Base-by-base conservation (phyloP, 2,329 filamentous ascomycete species). In the Massarina eburnea region DNA sequence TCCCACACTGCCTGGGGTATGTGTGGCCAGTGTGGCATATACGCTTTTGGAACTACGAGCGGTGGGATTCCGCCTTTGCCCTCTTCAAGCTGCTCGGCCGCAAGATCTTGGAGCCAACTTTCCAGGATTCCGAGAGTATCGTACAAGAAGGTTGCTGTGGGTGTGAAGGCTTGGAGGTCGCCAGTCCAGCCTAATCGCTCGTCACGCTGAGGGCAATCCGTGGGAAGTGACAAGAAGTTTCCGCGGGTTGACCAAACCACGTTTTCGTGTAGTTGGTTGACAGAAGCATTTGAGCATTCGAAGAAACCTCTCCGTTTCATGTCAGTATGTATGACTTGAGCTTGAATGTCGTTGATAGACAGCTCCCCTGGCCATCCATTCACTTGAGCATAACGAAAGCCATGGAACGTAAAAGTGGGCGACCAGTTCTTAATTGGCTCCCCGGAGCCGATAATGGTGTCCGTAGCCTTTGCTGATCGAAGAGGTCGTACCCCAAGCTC, bases 231-330 rank as follows among this genome's bases (percentile, higher is more conserved):
- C 7, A 38, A 20, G 27, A 30, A 30, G 27, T 30, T 30, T 8
- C 27, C 27, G 5, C 27, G 27, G 12, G 27, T 30, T 30, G 5
- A 30, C 81, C 81, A 83, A 22, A 68, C 57, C 0, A 79, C 72
- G 42, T 84, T 84, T 1, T 71, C 41, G 49, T 83, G 76, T 3
- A 85, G 71, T 36, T 76, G 66, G 51, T 82, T 84, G 21, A 84
- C 50, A 4, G 76, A 62, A 0, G 54, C 38, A 38, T 84, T 61
- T 0, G 80, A 83, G 46, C 76, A 81, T 8, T 71, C 57, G 37
- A 83, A 82, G 44, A 57, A 71, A 0, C 80, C 79, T 0, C 66
- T 77, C 8, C 73, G 68, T 39, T 68, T 60, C 67, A 84, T 73
- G 46, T 83, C 80, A 0, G 74, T 78, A 51, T 82, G 77, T 5